These are phyloP conservation scores for Exophiala sp. DNA, from an alignment of 2,329 filamentous ascomycete genomes.

Conservation along the genomic window DNA sequence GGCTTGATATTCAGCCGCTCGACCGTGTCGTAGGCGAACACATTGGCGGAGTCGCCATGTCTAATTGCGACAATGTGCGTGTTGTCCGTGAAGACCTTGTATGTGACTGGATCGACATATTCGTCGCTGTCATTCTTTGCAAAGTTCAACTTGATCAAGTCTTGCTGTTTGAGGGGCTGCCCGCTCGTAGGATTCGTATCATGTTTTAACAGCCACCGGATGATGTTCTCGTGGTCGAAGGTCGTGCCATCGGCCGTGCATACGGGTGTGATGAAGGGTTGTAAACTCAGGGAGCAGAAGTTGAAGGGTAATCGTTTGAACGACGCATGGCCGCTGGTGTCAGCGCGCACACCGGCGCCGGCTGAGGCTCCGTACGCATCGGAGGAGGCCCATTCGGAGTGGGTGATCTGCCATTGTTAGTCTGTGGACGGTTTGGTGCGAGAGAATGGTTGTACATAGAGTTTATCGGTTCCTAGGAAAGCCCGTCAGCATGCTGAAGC, in stretches of 20 bases:
- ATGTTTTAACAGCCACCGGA: constrained; percentile 91
- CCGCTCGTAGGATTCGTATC: constrained; percentile 88
- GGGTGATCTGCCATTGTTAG: constrained; percentile 66
- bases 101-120: constrained; percentile 93
- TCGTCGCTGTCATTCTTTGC: constrained; percentile 87
- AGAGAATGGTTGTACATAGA: constrained; percentile 41
- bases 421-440: not conserved
- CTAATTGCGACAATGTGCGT: constrained; percentile 90
- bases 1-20: constrained; percentile 94
- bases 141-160: constrained; percentile 88
- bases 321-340: constrained; percentile 53
- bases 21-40: constrained; percentile 93
- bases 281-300: constrained; percentile 92
- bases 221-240: constrained; percentile 92
- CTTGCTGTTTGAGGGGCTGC: constrained; percentile 69
- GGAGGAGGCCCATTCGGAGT: constrained; percentile 93
- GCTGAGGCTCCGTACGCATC: constrained; percentile 83
- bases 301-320: constrained; percentile 95
- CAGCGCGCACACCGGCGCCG: constrained; percentile 62
- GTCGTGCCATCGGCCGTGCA: constrained; percentile 84
- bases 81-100: constrained; percentile 96
- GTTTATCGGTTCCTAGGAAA: constrained; percentile 46
- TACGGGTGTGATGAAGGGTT: constrained; percentile 91
- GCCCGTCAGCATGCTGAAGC: constrained; percentile 19
- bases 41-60: constrained; percentile 80